Conservation (phyloP, 2,329 filamentous ascomycete species). For the Rosellinia necatrix region DNA sequence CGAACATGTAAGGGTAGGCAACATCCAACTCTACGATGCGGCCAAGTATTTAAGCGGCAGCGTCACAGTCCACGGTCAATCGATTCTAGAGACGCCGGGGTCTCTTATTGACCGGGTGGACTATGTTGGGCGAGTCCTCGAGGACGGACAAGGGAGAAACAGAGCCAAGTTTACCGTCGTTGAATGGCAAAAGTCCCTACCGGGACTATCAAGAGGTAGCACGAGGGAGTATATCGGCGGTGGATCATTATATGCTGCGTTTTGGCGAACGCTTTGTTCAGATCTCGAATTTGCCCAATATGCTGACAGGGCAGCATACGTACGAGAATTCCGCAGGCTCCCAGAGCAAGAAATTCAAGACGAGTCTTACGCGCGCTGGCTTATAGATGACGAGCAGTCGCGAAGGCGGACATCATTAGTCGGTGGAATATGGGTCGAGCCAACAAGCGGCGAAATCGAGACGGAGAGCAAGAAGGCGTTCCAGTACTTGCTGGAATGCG, state of each 20-base stretch:
- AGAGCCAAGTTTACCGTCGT: conserved; percentile 18
- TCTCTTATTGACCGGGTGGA: conserved; percentile 22
- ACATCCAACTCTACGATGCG: conserved; percentile 21
- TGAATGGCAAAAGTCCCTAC: conserved; percentile 14
- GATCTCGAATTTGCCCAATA: conserved; percentile 23
- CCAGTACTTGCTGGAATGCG: conserved; percentile 29
- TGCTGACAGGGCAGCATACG: conserved; percentile 8
- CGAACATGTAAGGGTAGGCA: conserved; percentile 25
- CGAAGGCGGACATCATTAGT: conserved; percentile 25
- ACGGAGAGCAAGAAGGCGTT: conserved; percentile 25
- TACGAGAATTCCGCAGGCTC: conserved; percentile 19
- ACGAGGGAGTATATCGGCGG: conserved; percentile 1
- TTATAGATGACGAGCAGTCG: conserved; percentile 10
- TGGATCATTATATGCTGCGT: conserved; percentile 12
- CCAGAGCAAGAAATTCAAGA: not conserved
- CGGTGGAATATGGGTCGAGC: conserved; percentile 25
- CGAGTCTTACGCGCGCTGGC: conserved; percentile 18
- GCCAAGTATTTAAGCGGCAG: conserved; percentile 14
- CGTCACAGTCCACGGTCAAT: conserved; percentile 23
- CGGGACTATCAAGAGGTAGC: not conserved
- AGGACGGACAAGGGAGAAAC: conserved; percentile 17
- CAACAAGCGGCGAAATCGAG: conserved; percentile 9
- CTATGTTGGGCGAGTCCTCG: conserved; percentile 20
- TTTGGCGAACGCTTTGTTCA: conserved; percentile 27
- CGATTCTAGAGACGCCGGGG: conserved; percentile 25